These are phyloP conservation scores for Podila verticillata DNA, from an alignment of 192 early-diverging fungal species.

Conservation along the genomic window DNA sequence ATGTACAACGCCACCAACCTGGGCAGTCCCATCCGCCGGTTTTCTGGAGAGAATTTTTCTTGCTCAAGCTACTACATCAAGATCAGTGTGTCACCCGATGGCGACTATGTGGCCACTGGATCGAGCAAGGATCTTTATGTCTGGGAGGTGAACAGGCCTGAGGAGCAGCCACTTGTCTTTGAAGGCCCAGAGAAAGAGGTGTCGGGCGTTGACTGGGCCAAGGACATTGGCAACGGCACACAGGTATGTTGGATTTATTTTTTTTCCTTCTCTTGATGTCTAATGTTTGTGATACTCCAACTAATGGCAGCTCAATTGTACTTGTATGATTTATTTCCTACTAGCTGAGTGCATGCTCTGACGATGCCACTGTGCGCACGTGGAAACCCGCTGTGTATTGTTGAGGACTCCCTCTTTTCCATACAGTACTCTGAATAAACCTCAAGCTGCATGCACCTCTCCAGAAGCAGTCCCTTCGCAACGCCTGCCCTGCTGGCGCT, in stretches of 20 bases:
- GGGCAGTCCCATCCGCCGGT: slow-evolving; percentile 57
- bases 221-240: slow-evolving; percentile 53
- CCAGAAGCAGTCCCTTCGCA: no score
- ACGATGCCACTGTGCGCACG: slow-evolving; percentile 77
- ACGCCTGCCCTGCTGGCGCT: no score
- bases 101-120: slow-evolving; percentile 74
- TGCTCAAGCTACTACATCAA: slow-evolving; percentile 77
- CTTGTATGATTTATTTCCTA: slow-evolving; percentile 7
- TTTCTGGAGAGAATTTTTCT: slow-evolving; percentile 59
- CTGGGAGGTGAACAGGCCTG: slow-evolving; percentile 70
- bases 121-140: slow-evolving; percentile 75
- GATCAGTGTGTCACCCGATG: slow-evolving; percentile 77
- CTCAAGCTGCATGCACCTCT: no score
- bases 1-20: slow-evolving; percentile 71
- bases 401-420: no score
- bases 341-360: slow-evolving; percentile 80
- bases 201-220: slow-evolving; percentile 80
- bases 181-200: slow-evolving; percentile 74
- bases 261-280: slow-evolving; percentile 3
- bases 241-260: slow-evolving; percentile 47
- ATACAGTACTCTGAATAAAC: no score
- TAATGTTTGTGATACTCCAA: background rate
- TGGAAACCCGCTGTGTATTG: slow-evolving; percentile 60
- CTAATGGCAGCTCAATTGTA: no score
- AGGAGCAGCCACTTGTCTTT: slow-evolving; percentile 62